Evolutionary conservation across 345 rosid species (phyloP), one percentile per base, ranked within the genome.

Genomic region (Eucalyptus erythrocorys): DNA sequence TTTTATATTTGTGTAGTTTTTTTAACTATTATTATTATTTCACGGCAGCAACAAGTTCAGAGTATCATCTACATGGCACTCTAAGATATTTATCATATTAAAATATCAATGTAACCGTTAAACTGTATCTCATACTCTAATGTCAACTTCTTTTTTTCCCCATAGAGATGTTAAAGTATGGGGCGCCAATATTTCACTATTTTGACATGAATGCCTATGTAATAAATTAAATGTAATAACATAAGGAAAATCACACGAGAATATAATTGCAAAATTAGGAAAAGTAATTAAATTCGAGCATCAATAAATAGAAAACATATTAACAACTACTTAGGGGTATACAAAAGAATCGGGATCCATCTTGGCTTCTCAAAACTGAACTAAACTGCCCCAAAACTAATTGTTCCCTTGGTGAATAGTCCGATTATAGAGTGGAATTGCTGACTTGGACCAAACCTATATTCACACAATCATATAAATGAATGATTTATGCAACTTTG

Each of bases 341-440:
- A 22, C 27, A 53, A 53, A 53, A 53, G 1, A 53, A 53, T 22
- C 2, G 1, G 0, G 12, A 53, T 22, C 2, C 12, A 21, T 2
- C 11, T 0, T 21, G 6, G 0, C 59, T 53, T 1, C 5, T 53
- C 11, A 9, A 7, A 53, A 53, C 5, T 0, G 2, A 53, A 21
- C 12, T 53, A 19, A 22, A 22, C 0, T 8, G 5, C 26, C 59
- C 27, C 1, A 53, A 22, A 53, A 53, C 2, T 5, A 22, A 22
- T 0, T 0, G 59, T 22, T 50, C 22, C 4, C 22, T 17, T 17
- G 21, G 8, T 50, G 53, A 16, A 3, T 50, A 50, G 53, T 17
- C 4, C 1, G 4, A 0, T 50, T 50, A 50, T 50, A 50, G 2
- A 22, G 53, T 50, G 9, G 8, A 50, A 1, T 50, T 3, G 1